A percentile compares a stretch with the other conserved stretches of the same genome.
These are phyloP conservation scores for Saturnispora kantuleensis DNA, from an alignment of 805 yeast genomes.

Conservation along the genomic window DNA sequence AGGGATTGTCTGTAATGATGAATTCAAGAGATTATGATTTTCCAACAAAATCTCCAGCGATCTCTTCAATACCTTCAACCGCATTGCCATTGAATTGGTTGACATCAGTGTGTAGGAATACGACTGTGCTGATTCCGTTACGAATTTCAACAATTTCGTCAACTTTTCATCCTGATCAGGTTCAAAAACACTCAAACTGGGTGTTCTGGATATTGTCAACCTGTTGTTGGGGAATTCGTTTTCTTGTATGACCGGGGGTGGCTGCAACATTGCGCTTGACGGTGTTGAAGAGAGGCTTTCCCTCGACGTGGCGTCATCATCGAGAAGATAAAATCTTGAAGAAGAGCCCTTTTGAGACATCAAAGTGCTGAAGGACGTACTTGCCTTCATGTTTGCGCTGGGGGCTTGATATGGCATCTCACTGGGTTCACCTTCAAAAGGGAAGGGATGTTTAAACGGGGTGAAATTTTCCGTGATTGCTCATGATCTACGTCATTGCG, in stretches of 20 bases:
- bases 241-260: background rate
- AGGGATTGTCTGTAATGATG: constrained; percentile 13
- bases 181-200: background rate
- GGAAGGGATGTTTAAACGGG: background rate
- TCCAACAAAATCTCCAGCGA: constrained; percentile 66
- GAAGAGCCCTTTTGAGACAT: constrained; percentile 2
- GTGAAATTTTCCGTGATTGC: too few relatives aligned
- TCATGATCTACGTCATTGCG: too few relatives aligned
- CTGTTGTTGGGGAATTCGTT: constrained; percentile 2
- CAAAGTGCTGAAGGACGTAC: constrained; percentile 1
- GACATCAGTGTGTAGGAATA: constrained; percentile 77
- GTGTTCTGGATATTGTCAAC: constrained; percentile 1
- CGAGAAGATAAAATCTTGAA: constrained; percentile 11
- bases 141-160: constrained; percentile 37
- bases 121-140: constrained; percentile 73
- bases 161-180: background rate
- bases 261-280: background rate
- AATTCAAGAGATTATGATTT: constrained; percentile 38
- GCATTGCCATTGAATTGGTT: constrained; percentile 67
- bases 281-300: constrained; percentile 8
- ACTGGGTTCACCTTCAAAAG: background rate
- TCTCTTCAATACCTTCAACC: constrained; percentile 64
- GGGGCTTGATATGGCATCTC: constrained; percentile 7
- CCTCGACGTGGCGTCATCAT: constrained; percentile 9
- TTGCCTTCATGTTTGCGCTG: constrained; percentile 3